phyloP scores from a whole-genome alignment of 2,329 filamentous ascomycete genomes.

The Sporothrix brasiliensis region DNA sequence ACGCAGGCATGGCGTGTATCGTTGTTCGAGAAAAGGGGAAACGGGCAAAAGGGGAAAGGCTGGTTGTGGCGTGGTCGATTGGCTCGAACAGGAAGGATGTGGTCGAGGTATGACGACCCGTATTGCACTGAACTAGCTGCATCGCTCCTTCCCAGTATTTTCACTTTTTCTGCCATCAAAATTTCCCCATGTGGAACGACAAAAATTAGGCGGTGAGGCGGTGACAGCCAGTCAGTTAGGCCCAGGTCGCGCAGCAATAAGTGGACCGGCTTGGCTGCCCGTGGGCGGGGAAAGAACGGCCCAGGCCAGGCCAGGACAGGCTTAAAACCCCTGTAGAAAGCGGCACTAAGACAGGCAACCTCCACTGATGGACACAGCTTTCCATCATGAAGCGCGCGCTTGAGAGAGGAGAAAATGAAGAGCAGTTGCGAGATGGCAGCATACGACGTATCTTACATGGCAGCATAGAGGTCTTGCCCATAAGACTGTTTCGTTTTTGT shows the following conservation, averaged over 20 bases:
- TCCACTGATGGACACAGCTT: slow-evolving; percentile 15
- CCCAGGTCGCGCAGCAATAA: not conserved
- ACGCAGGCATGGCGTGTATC: slow-evolving; percentile 29
- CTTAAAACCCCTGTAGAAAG: slow-evolving; percentile 8
- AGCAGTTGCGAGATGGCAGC: not conserved
- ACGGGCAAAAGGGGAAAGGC: not conserved
- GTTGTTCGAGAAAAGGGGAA: not conserved
- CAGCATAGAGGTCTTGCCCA: slow-evolving; percentile 14
- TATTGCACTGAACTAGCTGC: not conserved
- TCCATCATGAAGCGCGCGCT: slow-evolving; percentile 25
- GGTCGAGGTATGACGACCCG: not conserved
- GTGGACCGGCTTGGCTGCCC: not conserved
- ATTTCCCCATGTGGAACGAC: slow-evolving; percentile 20
- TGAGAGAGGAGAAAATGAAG: not conserved
- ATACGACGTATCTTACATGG: not conserved
- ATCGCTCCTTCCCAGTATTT: slow-evolving; percentile 25
- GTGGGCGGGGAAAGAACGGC: not conserved
- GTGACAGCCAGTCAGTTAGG: not conserved
- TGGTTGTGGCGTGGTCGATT: not conserved
- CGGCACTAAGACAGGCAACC: slow-evolving; percentile 24
- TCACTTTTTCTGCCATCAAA: slow-evolving; percentile 30
- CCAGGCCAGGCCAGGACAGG: slow-evolving; percentile 13
- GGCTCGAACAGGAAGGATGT: slow-evolving; percentile 4
- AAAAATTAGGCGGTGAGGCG: slow-evolving; percentile 29
- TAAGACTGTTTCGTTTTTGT: not conserved